Base-by-base conservation (phyloP, 495 filamentous ascomycete genomes). In the Hyaloscypha hepaticicola region DNA sequence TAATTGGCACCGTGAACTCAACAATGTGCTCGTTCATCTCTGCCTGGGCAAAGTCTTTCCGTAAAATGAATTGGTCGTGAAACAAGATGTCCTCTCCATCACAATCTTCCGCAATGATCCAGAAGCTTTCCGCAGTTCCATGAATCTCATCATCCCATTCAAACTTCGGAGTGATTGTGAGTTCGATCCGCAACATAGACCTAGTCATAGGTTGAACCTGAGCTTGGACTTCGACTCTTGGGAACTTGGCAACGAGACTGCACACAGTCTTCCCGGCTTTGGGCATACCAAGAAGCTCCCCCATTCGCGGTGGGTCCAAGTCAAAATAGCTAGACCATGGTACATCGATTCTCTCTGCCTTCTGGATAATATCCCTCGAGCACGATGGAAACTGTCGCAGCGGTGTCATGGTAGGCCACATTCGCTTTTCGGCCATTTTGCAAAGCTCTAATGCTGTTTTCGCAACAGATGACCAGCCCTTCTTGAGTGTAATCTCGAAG, bases 331-430 rank as follows among this genome's bases (percentile, higher is more conserved):
- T 96, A 38, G 80, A 80, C 90, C 94, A 99, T 5, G 92, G 90
- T 49, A 98, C 93, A 66, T 97, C 93, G 64, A 97, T 96, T 59
- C 93, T 82, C 77, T 99, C 95, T 2, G 93, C 88, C 76, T 97
- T 97, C 64, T 89, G 85, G 55, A 98, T 79, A 55, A 99, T 90
- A 63, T 99, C 96, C 33, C 84, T 77, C 14, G 92, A 85, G 67
- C 92, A 96, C 41, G 77, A 78, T 1, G 90, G 87, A 73, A 97
- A 98, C 71, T 99, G 95, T 45, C 96, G 83, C 9, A 99, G 83
- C 7, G 95, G 95, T 22, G 91, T 90, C 95, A 98, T 98, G 24
- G 93, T 97, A 6, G 93, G 93, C 95, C 95, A 99, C 95, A 98
- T 98, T 26, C 96, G 82, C 81, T 96, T 96, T 80, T 99, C 95